Evolutionary conservation across 2,329 filamentous ascomycete species (phyloP), one percentile per base, ranked within the genome.

Genomic region (Claviceps sp.): DNA sequence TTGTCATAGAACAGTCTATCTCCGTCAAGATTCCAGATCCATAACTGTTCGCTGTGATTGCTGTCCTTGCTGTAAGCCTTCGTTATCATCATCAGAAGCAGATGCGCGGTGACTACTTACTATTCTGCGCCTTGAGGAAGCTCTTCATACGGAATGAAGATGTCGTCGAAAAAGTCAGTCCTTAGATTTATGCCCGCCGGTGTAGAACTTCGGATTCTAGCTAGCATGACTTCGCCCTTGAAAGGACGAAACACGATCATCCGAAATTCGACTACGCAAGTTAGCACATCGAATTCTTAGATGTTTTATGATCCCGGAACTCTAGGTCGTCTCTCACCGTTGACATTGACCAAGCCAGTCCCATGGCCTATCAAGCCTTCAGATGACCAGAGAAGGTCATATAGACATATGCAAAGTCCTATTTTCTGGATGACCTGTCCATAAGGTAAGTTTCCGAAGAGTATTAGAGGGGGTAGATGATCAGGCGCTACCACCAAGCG

Each of bases 301-400:
- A 10, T 34, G 17, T 47, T 17, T 17, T 41, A 19, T 41, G 16
- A 24, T 19, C 16, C 14, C 47, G 19, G 14, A 14, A 8, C n/a
- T 16, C 22, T 7, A 3, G 6, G 37, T 14, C 5, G 40, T 38
- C 41, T 51, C 52, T 54, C 73, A 89, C 89, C 87, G 65, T 97
- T 97, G 45, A 97, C 88, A 61, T 97, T 95, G 48, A 95, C 90
- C 38, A 91, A 78, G 22, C 93, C 93, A 17, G 85, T 89, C 30
- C 91, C 90, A 67, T 96, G 88, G 30, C 91, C 90, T 59, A 98
- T 95, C 26, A 96, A 73, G 34, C 93, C 93, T 67, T 98, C 93
- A 0, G 90, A 95, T 0, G 89, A 82, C 70, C 86, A 87, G 5
- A 95, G 72, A 13, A 98, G 74, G 64, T 97, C 93, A 71, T 93